Evolutionary conservation across 192 early-diverging fungal genomes (phyloP), one percentile per base, ranked within the genome.

Genomic region (Mortierella antarctica): DNA sequence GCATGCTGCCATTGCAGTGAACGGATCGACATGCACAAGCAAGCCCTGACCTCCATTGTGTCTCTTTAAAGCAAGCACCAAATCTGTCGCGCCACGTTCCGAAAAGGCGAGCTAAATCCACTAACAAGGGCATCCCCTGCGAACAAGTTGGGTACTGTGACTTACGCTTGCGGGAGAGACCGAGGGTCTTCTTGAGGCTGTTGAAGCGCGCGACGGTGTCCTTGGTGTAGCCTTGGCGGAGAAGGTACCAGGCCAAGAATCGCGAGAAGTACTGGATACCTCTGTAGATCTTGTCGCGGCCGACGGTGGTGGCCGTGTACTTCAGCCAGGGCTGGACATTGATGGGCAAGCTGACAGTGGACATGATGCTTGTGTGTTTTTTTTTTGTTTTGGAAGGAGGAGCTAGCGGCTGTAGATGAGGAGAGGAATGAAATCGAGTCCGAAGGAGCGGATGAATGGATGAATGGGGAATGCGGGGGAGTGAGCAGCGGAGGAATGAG

Each of bases 181-280:
- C 88, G 17, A 92, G 68, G 67, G 76, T 82, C 44, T 82, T 88
- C 86, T 91, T 90, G 31, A 95, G 85, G 70, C 86, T 87, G 56
- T 68, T 83, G 73, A 90, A 86, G 56, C 89, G 86, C 20, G 79
- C 84, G 21, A 94, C 71, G 20, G 77, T 82, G 11, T 89, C 90
- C 70, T 92, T 91, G 61, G 84, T 65, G 62, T 85, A 78, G n/a
- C 85, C 89, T 41, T 86, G 70, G 58, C 87, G 83, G 51, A 83
- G 65, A 61, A 93, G 61, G 67, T 89, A 87, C 88, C 90, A 95
- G 45, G 86, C 89, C 44, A 93, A 83, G 74, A 96, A 95, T 17
- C 94, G 93, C 11, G 93, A 86, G 76, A 94, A 91, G 86, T 96
- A 96, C 82, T 98, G 97, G 23, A 94, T 88, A 57, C 93, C 86